These are phyloP conservation scores for Calycina marina DNA, from an alignment of 2,329 filamentous ascomycete genomes.

Conservation along the genomic window DNA sequence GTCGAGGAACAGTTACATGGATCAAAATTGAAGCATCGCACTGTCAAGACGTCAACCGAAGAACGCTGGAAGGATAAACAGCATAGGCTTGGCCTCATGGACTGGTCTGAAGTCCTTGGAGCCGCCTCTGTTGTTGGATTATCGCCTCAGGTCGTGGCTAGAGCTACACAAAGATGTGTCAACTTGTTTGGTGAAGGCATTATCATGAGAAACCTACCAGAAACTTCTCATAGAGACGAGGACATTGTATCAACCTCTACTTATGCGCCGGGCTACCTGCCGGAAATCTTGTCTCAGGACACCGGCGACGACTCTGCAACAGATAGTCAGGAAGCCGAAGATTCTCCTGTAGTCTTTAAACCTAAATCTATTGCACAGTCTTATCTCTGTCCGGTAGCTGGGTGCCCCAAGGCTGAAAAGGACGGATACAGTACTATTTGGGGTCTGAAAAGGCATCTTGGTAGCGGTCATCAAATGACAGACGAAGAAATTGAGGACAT, in stretches of 20 bases:
- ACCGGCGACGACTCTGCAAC: no score
- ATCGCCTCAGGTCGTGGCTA: constrained; percentile 45
- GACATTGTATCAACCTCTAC: constrained; percentile 5
- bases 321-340: not conserved
- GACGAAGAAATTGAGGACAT: constrained; percentile 40
- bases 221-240: constrained; percentile 7
- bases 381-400: constrained; percentile 24
- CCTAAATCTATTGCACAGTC: not conserved
- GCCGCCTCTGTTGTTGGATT: constrained; percentile 65
- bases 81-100: constrained; percentile 27
- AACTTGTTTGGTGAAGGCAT: constrained; percentile 62
- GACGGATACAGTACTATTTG: constrained; percentile 25
- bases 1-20: constrained; percentile 3
- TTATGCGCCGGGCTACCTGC: constrained; percentile 20
- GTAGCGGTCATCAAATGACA: constrained; percentile 26
- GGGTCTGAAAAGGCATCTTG: constrained; percentile 30
- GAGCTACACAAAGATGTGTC: constrained; percentile 60
- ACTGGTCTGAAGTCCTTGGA: constrained; percentile 79
- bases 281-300: no score
- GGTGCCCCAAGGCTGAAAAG: constrained; percentile 24
- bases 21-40: constrained; percentile 4
- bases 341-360: no score
- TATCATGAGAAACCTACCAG: constrained; percentile 27
- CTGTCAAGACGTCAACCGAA: constrained; percentile 3
- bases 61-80: constrained; percentile 3